A percentile compares a stretch with the other conserved stretches of the same genome.
Conservation (phyloP, 2,329 filamentous ascomycete genomes). For the Graphilbum fragrans region DNA sequence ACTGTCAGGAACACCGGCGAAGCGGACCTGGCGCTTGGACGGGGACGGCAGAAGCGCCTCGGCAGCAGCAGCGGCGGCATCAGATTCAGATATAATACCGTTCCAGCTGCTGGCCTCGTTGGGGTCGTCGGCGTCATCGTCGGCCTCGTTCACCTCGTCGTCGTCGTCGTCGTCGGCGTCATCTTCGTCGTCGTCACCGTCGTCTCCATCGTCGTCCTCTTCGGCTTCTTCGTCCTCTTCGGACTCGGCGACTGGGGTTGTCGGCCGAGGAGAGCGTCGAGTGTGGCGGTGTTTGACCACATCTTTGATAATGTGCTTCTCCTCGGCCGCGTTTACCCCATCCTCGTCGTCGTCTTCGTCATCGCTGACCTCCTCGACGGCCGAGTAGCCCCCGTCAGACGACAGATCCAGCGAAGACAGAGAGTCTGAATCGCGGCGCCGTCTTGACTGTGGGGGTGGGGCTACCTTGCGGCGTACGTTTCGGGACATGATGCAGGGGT, state of each 20-base stretch:
- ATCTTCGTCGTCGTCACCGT: constrained; percentile 22
- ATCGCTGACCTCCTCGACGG: constrained; percentile 68
- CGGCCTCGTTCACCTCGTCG: constrained; percentile 23
- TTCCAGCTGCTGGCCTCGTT: constrained; percentile 27
- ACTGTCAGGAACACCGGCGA: constrained; percentile 53
- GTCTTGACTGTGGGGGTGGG: constrained; percentile 27
- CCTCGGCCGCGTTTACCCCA: constrained; percentile 66
- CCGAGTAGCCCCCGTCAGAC: constrained; percentile 61
- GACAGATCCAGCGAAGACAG: constrained; percentile 47
- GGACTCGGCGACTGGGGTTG: constrained; percentile 4
- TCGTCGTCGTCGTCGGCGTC: constrained; percentile 25
- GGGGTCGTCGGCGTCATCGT: constrained; percentile 25
- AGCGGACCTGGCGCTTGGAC: constrained; percentile 59
- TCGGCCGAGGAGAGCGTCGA: constrained; percentile 38
- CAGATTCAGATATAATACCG: constrained; percentile 26
- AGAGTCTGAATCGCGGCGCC: constrained; percentile 35
- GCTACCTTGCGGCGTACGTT: constrained; percentile 38
- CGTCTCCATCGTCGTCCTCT: constrained; percentile 26
- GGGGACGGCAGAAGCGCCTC: constrained; percentile 11
- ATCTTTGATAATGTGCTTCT: constrained; percentile 54
- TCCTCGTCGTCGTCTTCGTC: constrained; percentile 68
- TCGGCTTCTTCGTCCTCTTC: constrained; percentile 20
- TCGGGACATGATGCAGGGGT: constrained; percentile 33
- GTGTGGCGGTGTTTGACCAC: constrained; percentile 22
- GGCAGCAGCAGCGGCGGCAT: constrained; percentile 14